phyloP scores from a whole-genome alignment of 2,329 filamentous ascomycete species.

The Apiospora aurea region DNA sequence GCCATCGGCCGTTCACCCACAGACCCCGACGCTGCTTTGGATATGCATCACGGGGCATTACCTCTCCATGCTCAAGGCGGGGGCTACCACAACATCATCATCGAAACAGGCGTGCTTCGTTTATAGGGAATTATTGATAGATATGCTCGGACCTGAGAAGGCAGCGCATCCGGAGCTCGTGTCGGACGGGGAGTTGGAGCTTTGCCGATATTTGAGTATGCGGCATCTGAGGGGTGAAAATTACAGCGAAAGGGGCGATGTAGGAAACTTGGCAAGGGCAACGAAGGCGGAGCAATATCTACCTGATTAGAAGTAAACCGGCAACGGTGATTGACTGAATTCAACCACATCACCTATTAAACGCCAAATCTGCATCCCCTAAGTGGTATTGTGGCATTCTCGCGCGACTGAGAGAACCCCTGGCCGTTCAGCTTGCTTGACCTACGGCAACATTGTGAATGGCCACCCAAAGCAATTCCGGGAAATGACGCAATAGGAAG shows the following conservation, averaged over 20 bases:
- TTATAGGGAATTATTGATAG: conserved; percentile 23
- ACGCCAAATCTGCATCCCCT: not conserved
- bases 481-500: conserved; percentile 22
- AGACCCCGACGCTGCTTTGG: conserved; percentile 27
- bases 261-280: not conserved
- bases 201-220: conserved; percentile 22
- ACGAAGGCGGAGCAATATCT: not conserved
- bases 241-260: conserved; percentile 17
- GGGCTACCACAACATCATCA: not conserved
- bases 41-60: conserved; percentile 26
- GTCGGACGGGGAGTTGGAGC: conserved; percentile 27
- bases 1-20: not conserved
- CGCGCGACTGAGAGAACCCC: not conserved
- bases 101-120: not conserved
- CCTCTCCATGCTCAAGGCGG: conserved; percentile 11
- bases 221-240: not conserved
- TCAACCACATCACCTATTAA: not conserved
- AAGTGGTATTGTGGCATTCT: not conserved
- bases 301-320: no score
- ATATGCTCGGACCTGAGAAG: conserved; percentile 16
- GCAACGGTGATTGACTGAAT: no score
- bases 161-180: conserved; percentile 23
- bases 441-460: not conserved
- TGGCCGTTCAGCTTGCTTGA: not conserved
- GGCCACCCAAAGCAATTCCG: not conserved